A percentile compares a stretch with the other conserved stretches of the same genome.
These are phyloP conservation scores for Rubroshorea leprosula DNA, from an alignment of 345 rosid genomes.

Conservation along the genomic window DNA sequence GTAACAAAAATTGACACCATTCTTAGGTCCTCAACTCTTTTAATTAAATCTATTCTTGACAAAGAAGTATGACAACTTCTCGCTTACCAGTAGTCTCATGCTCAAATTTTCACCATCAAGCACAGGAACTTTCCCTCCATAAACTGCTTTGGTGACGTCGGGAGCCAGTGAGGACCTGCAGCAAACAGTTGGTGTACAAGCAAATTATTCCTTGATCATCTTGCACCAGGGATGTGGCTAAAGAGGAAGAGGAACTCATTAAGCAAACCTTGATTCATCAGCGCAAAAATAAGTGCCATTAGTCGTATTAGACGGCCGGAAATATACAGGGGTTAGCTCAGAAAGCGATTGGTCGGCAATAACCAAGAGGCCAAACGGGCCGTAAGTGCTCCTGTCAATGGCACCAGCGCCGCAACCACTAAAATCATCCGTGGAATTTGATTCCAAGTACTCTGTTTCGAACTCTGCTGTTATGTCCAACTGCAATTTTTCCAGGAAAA, in stretches of 20 bases:
- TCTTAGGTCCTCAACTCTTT: too few species aligned
- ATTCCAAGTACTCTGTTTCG: constrained; percentile 28
- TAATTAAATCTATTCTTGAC: neutral
- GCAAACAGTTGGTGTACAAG: neutral
- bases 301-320: constrained; percentile 42
- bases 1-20: too few species aligned
- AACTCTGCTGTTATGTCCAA: constrained; percentile 58
- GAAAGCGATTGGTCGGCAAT: constrained; percentile 60
- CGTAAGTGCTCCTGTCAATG: constrained; percentile 45
- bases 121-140: constrained; percentile 66
- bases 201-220: neutral
- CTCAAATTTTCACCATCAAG: constrained; percentile 58
- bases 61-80: neutral
- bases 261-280: constrained; percentile 48
- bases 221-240: neutral
- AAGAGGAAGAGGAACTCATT: neutral
- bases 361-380: constrained; percentile 75
- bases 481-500: constrained; percentile 21
- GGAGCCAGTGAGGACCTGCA: constrained; percentile 50
- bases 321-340: constrained; percentile 71
- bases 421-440: constrained; percentile 20
- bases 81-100: constrained; percentile 69
- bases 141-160: constrained; percentile 49
- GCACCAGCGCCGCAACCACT: constrained; percentile 45
- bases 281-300: constrained; percentile 53